phyloP scores from a whole-genome alignment of 179 eudicot genomes.

The Kewa caespitosa region DNA sequence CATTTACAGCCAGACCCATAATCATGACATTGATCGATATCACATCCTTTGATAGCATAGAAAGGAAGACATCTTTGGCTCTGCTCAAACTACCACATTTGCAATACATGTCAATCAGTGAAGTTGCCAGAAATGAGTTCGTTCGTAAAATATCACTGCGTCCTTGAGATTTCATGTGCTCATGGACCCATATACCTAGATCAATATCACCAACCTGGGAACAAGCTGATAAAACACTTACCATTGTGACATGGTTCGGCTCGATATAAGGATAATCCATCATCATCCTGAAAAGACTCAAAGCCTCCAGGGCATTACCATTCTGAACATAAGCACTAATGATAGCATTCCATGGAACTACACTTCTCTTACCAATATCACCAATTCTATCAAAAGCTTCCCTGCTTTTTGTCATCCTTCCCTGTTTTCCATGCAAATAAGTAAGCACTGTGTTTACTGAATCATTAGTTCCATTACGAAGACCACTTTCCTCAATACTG shows the following conservation, averaged over 20 bases:
- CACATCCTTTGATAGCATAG: constrained; percentile 55
- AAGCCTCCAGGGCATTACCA: constrained; percentile 54
- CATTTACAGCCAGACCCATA: constrained; percentile 78
- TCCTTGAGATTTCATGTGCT: constrained; percentile 49
- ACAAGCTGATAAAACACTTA: constrained; percentile 77
- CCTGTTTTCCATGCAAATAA: constrained; percentile 64
- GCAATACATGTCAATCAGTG: constrained; percentile 76
- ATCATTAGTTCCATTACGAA: constrained; percentile 26
- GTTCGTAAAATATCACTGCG: constrained; percentile 36
- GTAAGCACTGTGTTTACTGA: constrained; percentile 48
- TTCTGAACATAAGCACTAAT: constrained; percentile 68
- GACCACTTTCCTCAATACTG: constrained; percentile 19
- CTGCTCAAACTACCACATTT: constrained; percentile 64
- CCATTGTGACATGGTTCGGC: constrained; percentile 92
- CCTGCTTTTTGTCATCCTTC: constrained; percentile 47
- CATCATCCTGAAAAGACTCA: constrained; percentile 54
- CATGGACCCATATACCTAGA: constrained; percentile 64
- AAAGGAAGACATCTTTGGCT: constrained; percentile 53
- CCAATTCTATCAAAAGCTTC: constrained; percentile 60
- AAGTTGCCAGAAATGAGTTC: constrained; percentile 63
- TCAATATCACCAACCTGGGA: constrained; percentile 74
- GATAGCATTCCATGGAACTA: constrained; percentile 76
- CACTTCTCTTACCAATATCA: constrained; percentile 50
- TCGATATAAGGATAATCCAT: constrained; percentile 28
- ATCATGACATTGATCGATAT: constrained; percentile 76